phyloP scores from a whole-genome alignment of 768 basidiomycete species.

The Termitomyces sp. region DNA sequence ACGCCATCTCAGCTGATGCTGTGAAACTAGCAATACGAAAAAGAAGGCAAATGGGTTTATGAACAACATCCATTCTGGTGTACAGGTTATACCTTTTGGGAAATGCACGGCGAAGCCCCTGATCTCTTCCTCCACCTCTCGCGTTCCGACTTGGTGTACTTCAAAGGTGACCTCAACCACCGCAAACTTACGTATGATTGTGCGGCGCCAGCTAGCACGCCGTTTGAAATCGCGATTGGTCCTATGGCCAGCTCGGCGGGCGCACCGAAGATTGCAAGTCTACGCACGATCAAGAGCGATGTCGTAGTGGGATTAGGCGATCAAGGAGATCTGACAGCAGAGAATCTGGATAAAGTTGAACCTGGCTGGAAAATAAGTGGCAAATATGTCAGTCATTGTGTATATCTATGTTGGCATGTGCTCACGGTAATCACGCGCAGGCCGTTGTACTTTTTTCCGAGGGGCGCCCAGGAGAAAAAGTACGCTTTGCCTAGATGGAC shows the following conservation, averaged over 20 bases:
- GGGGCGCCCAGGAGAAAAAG: conserved; percentile 85
- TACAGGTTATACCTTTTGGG: conserved; percentile 95
- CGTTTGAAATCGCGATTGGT: conserved; percentile 88
- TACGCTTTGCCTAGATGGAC: conserved; percentile 55
- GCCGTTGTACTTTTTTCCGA: conserved; percentile 86
- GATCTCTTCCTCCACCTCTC: conserved; percentile 91
- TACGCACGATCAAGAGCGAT: conserved; percentile 93
- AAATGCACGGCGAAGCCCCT: conserved; percentile 75
- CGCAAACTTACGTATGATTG: conserved; percentile 88
- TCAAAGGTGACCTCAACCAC: conserved; percentile 95
- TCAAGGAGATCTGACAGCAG: conserved; percentile 64
- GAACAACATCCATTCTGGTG: conserved; percentile 95
- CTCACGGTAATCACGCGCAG: conserved; percentile 28
- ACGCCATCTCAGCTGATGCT: background rate
- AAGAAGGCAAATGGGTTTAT: conserved; percentile 89
- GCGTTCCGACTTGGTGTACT: conserved; percentile 84
- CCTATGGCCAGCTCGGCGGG: conserved; percentile 87
- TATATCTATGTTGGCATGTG: background rate
- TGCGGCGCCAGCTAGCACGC: conserved; percentile 79
- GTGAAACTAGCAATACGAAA: conserved; percentile 71
- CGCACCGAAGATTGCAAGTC: conserved; percentile 79
- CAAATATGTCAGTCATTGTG: conserved; percentile 72
- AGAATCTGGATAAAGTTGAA: conserved; percentile 78
- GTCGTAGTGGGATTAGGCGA: conserved; percentile 84
- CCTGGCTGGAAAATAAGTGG: conserved; percentile 97